These are phyloP conservation scores for Plasmodium gallinaceum DNA, from an alignment of 169 alveolate genomes.

Conservation along the genomic window DNA sequence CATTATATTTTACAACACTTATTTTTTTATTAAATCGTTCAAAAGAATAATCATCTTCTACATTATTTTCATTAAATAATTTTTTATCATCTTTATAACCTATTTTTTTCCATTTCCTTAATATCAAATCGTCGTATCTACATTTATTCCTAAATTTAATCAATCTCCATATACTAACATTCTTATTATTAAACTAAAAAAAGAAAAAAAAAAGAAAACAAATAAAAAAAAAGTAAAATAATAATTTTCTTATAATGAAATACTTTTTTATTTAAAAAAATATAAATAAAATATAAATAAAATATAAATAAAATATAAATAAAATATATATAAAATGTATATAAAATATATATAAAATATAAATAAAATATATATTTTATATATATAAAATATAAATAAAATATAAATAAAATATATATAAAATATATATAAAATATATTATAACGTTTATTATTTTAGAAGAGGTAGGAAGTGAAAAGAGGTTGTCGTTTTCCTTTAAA, in stretches of 20 bases:
- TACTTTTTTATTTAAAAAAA: neutral
- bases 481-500: slow-evolving; percentile 56
- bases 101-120: slow-evolving; percentile 84
- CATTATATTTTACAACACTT: slow-evolving; percentile 83
- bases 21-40: slow-evolving; percentile 83
- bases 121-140: slow-evolving; percentile 83
- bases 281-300: neutral
- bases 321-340: neutral
- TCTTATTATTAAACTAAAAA: slow-evolving; percentile 63
- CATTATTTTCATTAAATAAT: slow-evolving; percentile 28
- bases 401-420: neutral
- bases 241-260: neutral
- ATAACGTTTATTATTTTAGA: slow-evolving; percentile 66
- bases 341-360: neutral
- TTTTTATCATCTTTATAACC: slow-evolving; percentile 75
- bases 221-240: neutral
- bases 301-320: neutral
- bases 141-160: slow-evolving; percentile 84
- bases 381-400: neutral
- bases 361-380: neutral
- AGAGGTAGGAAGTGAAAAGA: slow-evolving; percentile 71
- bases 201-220: neutral
- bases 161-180: slow-evolving; percentile 80
- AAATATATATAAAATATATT: neutral
- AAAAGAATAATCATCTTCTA: slow-evolving; percentile 81